Conservation (phyloP, 2,329 filamentous ascomycete species). For the Zymoseptoria tritici region DNA sequence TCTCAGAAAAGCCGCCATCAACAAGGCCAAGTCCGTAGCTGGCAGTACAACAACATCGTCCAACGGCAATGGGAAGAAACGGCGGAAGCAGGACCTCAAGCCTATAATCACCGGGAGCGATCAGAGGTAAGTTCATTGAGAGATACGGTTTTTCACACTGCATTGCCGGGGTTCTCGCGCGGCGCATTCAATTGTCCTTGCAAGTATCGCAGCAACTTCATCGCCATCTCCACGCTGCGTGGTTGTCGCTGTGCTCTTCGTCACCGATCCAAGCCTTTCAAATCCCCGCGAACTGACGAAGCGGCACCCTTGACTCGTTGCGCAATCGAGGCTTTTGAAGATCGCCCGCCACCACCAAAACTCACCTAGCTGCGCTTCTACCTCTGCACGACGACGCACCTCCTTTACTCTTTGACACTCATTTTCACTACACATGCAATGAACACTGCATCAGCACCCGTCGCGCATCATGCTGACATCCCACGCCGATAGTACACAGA, state of each 20-base stretch:
- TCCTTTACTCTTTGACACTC: neutral
- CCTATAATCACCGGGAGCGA: constrained; percentile 67
- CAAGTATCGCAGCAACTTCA: neutral
- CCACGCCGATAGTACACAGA: constrained; percentile 13
- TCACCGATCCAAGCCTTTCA: neutral
- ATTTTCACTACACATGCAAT: constrained; percentile 6
- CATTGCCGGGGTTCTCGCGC: neutral
- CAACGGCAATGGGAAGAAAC: constrained; percentile 52
- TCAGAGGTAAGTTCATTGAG: constrained; percentile 22
- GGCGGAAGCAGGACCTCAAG: constrained; percentile 64
- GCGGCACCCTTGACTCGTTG: neutral
- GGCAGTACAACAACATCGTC: neutral
- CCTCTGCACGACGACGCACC: constrained; percentile 1
- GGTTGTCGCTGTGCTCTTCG: neutral
- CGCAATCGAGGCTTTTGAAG: neutral
- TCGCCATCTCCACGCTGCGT: neutral
- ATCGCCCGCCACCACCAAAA: constrained; percentile 1
- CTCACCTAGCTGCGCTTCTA: constrained; percentile 3
- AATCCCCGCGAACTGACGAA: constrained; percentile 6
- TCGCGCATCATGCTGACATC: constrained; percentile 20
- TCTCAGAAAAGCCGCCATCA: constrained; percentile 50
- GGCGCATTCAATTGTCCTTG: neutral
- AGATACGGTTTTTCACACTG: neutral
- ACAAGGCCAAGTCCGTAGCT: constrained; percentile 59
- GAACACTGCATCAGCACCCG: constrained; percentile 5